Evolutionary conservation across 1,139 yeast species (phyloP).

Genomic region (Saccharomyces hybrid): DNA sequence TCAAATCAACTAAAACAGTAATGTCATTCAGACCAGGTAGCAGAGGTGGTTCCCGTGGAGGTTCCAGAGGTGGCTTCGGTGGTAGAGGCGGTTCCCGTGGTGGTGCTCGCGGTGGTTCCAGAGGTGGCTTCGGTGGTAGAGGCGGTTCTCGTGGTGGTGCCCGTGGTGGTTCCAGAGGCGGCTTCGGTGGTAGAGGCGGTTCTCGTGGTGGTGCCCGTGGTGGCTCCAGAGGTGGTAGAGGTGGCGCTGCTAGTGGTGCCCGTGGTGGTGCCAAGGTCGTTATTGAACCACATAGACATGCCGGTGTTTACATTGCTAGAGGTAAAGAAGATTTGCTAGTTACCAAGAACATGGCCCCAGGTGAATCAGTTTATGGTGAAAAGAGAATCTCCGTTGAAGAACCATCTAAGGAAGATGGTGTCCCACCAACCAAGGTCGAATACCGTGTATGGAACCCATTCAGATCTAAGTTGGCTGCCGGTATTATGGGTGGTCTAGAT

Average conservation of each 20-base stretch:
- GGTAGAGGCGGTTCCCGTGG: constrained; percentile 27
- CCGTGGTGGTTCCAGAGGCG: constrained; percentile 49
- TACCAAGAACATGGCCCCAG: constrained; percentile 95
- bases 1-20: constrained; percentile 10
- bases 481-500: constrained; percentile 99
- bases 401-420: constrained; percentile 78
- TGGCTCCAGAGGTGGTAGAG: constrained; percentile 60
- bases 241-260: constrained; percentile 76
- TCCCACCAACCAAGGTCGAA: constrained; percentile 89
- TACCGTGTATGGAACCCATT: constrained; percentile 99
- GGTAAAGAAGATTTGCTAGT: constrained; percentile 98
- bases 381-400: constrained; percentile 92
- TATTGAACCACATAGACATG: constrained; percentile 97
- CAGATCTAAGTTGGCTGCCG: constrained; percentile 99
- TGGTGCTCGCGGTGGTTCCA: constrained; percentile 40
- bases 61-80: constrained; percentile 26
- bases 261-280: constrained; percentile 91
- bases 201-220: constrained; percentile 59
- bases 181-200: constrained; percentile 44
- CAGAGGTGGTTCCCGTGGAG: constrained; percentile 35
- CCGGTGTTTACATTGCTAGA: constrained; percentile 96
- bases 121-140: constrained; percentile 50
- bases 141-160: constrained; percentile 41
- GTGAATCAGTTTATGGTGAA: constrained; percentile 97
- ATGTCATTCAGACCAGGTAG: constrained; percentile 54